Base-by-base conservation (phyloP, 225 moss, liverwort and hornwort species). In the Bryum argenteum region DNA sequence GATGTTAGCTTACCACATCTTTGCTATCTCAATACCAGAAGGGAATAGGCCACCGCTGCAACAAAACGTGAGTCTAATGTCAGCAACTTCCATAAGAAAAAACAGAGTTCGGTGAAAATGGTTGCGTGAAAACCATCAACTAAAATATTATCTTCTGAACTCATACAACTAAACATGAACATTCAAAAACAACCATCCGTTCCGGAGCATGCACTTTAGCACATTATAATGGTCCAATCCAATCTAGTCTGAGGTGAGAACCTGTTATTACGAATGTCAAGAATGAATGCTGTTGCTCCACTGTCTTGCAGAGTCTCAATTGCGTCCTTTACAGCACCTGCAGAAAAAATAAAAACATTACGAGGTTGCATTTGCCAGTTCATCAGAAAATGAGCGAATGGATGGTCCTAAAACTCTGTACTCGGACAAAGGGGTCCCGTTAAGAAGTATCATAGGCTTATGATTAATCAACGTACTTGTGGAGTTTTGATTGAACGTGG, bases 221-320 rank as follows among this genome's bases (percentile, higher is more conserved):
- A 70, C n/a, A 55, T 63, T 63, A 11, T 2, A 67, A 54, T 53
- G 9, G 44, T 53, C 41, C 40, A 61, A 8, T 48, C 48, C 52
- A 50, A 66, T 66, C 23, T 39, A 71, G 43, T 58, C n/a, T 23
- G 18, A 19, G 65, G 68, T 67, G 45, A 57, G 7, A 40, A 94
- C 98, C 98, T 98, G 74, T 98, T 98, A 66, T 98, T 98, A 19
- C 98, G 87, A 48, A 98, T 98, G 74, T 98, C 98, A 44, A 98
- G 91, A 76, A 98, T 88, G 73, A 94, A 98, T 40, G 91, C 88
- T 38, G 82, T 79, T 69, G 92, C 94, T 28, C 98, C 98, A 75
- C 83, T 84, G 10, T 89, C 88, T 82, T 90, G 90, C 80, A 98
- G 76, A 50, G 70, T 88, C 62, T 91, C 77, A 71, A 98, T 94